phyloP scores from a whole-genome alignment of 352 stramenopile genomes.

The Phytophthora melonis region DNA sequence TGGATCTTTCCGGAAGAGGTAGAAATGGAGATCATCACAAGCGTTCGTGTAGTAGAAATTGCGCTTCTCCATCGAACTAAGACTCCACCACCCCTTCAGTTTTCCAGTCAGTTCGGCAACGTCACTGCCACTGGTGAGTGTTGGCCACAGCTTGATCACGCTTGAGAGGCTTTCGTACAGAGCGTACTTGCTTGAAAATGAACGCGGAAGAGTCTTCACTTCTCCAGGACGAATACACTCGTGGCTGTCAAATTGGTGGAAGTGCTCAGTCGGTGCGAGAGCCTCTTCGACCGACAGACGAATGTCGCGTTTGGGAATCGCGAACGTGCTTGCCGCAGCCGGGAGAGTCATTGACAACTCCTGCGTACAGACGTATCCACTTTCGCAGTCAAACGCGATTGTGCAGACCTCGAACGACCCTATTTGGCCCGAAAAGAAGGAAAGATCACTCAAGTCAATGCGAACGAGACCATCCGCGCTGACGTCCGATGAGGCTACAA shows the following conservation, averaged over 20 bases:
- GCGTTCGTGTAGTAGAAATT: constrained; percentile 54
- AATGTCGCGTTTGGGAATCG: constrained; percentile 39
- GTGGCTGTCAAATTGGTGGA: constrained; percentile 49
- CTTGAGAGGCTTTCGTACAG: constrained; percentile 48
- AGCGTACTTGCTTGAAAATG: constrained; percentile 48
- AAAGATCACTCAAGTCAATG: constrained; percentile 27
- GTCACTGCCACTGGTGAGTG: constrained; percentile 25
- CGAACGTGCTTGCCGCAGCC: background rate
- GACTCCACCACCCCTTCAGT: constrained; percentile 43
- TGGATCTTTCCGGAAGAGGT: constrained; percentile 60
- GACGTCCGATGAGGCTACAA: constrained; percentile 30
- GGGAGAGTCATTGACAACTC: constrained; percentile 33
- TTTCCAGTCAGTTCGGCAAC: constrained; percentile 36
- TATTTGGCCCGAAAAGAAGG: constrained; percentile 24
- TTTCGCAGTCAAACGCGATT: constrained; percentile 37
- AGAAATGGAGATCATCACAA: constrained; percentile 67
- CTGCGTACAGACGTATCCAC: constrained; percentile 31
- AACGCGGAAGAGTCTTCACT: constrained; percentile 32
- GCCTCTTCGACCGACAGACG: constrained; percentile 39
- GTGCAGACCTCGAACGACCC: constrained; percentile 49
- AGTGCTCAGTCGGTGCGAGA: constrained; percentile 41
- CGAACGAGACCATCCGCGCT: constrained; percentile 25
- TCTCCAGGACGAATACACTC: constrained; percentile 38
- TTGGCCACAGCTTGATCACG: constrained; percentile 47
- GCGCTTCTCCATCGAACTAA: constrained; percentile 35